A percentile compares a stretch with the other conserved stretches of the same genome.
phyloP scores from a whole-genome alignment of 371 early-diverging fungal species.

The Blakeslea trispora region DNA sequence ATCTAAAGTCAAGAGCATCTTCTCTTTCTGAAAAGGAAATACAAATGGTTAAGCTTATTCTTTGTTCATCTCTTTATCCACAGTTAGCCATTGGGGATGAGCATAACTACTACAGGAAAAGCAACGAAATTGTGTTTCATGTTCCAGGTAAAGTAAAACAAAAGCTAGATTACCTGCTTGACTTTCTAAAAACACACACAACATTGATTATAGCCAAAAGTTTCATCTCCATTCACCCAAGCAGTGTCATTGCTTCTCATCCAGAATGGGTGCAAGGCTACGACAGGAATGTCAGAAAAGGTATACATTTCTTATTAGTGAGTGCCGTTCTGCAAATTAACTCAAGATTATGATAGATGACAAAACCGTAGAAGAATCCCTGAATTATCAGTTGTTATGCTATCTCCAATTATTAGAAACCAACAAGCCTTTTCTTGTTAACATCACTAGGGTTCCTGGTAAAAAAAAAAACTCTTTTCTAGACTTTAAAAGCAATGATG shows the following conservation, averaged over 20 bases:
- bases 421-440: constrained; percentile 65
- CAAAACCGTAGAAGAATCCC: constrained; percentile 37
- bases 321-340: too few species aligned
- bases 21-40: constrained; percentile 45
- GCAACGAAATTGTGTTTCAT: constrained; percentile 61
- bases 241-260: constrained; percentile 56
- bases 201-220: constrained; percentile 41
- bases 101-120: constrained; percentile 57
- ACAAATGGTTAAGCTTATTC: constrained; percentile 56
- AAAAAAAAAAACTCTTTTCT: constrained; percentile 14
- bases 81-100: constrained; percentile 68
- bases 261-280: constrained; percentile 65
- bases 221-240: constrained; percentile 66
- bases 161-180: background rate
- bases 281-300: constrained; percentile 40
- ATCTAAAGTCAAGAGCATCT: constrained; percentile 40
- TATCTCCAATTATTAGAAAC: constrained; percentile 69
- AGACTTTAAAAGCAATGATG: constrained; percentile 7
- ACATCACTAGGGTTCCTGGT: constrained; percentile 62
- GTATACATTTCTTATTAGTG: constrained; percentile 25
- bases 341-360: constrained; percentile 32
- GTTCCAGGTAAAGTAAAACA: constrained; percentile 31
- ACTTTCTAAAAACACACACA: background rate
- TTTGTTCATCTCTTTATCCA: constrained; percentile 69
- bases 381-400: constrained; percentile 55